A percentile compares a stretch with the other conserved stretches of the same genome.
Evolutionary conservation across 208 protist species (phyloP).

Genomic region (Acanthamoeba polyphaga): DNA sequence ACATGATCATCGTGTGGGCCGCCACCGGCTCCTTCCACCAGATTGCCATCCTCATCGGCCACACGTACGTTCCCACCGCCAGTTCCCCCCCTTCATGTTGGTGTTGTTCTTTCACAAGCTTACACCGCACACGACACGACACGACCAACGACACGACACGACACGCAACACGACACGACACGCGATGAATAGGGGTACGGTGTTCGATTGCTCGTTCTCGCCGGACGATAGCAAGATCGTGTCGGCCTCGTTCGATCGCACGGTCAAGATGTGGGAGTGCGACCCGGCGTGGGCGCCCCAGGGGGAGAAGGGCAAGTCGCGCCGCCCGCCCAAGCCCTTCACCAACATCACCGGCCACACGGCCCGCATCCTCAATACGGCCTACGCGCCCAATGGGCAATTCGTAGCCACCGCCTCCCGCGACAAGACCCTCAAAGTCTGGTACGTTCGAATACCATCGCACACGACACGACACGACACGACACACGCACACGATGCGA

Average conservation of each 20-base stretch:
- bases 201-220: constrained; percentile 78
- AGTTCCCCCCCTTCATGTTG: neutral
- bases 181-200: neutral
- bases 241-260: constrained; percentile 75
- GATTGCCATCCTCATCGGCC: constrained; percentile 24
- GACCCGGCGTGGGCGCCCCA: neutral
- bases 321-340: constrained; percentile 24
- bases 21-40: neutral
- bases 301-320: neutral
- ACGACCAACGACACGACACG: too few species aligned
- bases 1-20: constrained; percentile 59
- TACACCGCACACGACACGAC: neutral
- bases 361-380: neutral
- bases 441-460: constrained; percentile 51
- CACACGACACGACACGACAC: neutral
- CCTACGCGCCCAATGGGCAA: constrained; percentile 64
- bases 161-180: neutral
- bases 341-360: constrained; percentile 66
- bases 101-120: neutral
- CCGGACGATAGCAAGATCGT: constrained; percentile 79
- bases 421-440: constrained; percentile 79
- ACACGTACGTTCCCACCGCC: neutral
- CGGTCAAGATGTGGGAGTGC: constrained; percentile 55
- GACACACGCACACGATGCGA: too few species aligned
- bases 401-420: constrained; percentile 75